A percentile compares a stretch with the other conserved stretches of the same genome.
Conservation (phyloP, 176 grass and related monocot genomes). For the Zea mays region DNA sequence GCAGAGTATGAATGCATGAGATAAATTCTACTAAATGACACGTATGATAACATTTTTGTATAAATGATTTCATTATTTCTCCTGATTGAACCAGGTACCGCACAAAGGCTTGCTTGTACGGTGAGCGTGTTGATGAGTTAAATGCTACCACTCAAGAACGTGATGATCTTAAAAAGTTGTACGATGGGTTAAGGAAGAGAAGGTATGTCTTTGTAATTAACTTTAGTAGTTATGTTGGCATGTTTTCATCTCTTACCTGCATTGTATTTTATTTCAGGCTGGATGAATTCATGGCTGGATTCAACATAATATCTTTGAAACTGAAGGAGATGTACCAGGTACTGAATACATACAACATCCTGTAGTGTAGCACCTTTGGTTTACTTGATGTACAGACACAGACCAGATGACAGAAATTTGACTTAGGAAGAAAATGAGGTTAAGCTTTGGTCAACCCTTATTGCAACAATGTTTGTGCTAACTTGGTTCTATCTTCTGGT, state of each 20-base stretch:
- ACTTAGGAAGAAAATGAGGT: neutral
- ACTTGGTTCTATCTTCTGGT: constrained; percentile 4
- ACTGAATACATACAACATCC: constrained; percentile 14
- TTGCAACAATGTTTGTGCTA: constrained; percentile 3
- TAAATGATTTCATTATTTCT: constrained; percentile 31
- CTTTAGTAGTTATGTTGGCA: constrained; percentile 2
- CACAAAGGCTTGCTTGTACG: constrained; percentile 66
- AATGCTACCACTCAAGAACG: constrained; percentile 83
- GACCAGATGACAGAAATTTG: neutral
- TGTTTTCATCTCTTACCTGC: constrained; percentile 18
- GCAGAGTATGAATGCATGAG: constrained; percentile 63
- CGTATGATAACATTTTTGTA: neutral
- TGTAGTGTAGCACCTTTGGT: neutral
- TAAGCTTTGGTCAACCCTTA: neutral
- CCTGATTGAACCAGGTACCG: constrained; percentile 60
- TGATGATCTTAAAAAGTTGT: constrained; percentile 83
- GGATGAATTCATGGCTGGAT: constrained; percentile 98
- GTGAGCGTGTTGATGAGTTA: constrained; percentile 75
- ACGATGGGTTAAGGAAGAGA: constrained; percentile 84
- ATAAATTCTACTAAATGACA: neutral
- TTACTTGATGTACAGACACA: constrained; percentile 5
- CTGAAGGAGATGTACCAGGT: constrained; percentile 99
- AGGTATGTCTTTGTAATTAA: constrained; percentile 44
- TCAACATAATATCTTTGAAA: constrained; percentile 94
- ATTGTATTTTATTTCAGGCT: constrained; percentile 59